Base-by-base conservation (phyloP, 257 asterid species). In the Forsythia viridissima region DNA sequence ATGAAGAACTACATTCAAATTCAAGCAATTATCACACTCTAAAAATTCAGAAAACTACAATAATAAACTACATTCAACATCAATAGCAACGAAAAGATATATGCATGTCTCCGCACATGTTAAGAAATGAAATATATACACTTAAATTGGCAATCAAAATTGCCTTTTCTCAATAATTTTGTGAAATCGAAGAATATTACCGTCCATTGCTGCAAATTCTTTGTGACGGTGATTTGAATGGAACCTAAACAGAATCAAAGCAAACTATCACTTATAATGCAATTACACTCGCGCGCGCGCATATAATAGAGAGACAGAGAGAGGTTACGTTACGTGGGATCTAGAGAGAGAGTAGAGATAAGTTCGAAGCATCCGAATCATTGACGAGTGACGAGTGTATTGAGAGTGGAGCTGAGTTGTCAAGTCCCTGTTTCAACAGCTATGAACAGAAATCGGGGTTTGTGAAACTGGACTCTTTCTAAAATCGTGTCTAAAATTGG, bases 171-270 rank as follows among this genome's bases (percentile, higher is more conserved):
- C 66, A 57, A 57, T 57, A 63, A 63, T 21, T 30, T 7, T 8
- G 55, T 71, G 57, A 69, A 59, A 72, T 41, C 59, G 39, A 69
- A 41, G 52, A 59, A 79, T 40, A 36, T 20, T 85, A 85, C 89
- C 89, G 81, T 85, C 89, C 89, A 85, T 85, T 55, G 71, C 46
- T 74, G 80, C 77, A 52, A 69, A 73, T 74, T 77, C 77, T 73
- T 71, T 11, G 78, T 20, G 39, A 70, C 6, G 77, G 69, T 71
- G 82, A 82, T 61, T 78, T 71, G 77, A 80, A 79, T 69, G 61
- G 46, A 77, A 75, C 81, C 86, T 85, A 48, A 72, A 34, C 37
- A 57, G 30, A 76, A 71, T 69, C 74, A 76, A 69, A 67, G 69
- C 4, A 44, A 77, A 59, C 73, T 20, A 57, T 18, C 30, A 57